phyloP scores from a whole-genome alignment of 106 monocot genomes.

The Posidonia australis region DNA sequence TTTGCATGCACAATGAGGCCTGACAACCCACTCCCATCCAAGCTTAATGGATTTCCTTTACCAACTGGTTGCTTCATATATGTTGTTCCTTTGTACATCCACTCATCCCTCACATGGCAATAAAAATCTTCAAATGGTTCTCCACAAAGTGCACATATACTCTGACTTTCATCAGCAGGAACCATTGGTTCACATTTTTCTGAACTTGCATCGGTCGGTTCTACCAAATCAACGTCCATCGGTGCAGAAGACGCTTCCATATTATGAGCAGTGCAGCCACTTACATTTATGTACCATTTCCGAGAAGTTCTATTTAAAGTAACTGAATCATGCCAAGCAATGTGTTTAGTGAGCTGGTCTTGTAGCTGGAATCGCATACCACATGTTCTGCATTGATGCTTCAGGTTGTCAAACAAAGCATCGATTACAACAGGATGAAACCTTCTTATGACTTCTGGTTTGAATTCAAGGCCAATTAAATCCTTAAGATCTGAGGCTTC shows the following conservation, averaged over 20 bases:
- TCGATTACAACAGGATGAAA: conserved; percentile 50
- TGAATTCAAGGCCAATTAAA: conserved; percentile 58
- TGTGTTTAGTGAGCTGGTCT: conserved; percentile 41
- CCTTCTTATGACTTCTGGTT: conserved; percentile 49
- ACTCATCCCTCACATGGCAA: conserved; percentile 52
- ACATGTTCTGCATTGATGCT: conserved; percentile 54
- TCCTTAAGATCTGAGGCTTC: neutral
- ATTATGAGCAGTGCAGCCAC: conserved; percentile 23
- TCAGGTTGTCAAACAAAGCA: conserved; percentile 50
- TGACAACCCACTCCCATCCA: conserved; percentile 7
- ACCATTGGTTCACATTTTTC: conserved; percentile 53
- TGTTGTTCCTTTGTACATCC: conserved; percentile 81
- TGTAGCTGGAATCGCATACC: conserved; percentile 42
- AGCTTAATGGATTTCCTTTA: conserved; percentile 3
- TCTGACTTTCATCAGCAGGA: conserved; percentile 83
- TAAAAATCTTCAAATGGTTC: conserved; percentile 85
- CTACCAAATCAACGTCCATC: conserved; percentile 3
- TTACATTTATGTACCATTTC: conserved; percentile 45
- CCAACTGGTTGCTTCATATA: conserved; percentile 29
- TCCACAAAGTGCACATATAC: conserved; percentile 79
- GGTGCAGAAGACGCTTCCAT: neutral
- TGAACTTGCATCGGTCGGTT: conserved; percentile 4
- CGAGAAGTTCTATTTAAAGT: conserved; percentile 21
- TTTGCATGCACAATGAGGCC: conserved; percentile 65
- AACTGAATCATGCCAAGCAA: conserved; percentile 35